Base-by-base conservation (phyloP, 257 asterid species). In the Salvia hispanica region DNA sequence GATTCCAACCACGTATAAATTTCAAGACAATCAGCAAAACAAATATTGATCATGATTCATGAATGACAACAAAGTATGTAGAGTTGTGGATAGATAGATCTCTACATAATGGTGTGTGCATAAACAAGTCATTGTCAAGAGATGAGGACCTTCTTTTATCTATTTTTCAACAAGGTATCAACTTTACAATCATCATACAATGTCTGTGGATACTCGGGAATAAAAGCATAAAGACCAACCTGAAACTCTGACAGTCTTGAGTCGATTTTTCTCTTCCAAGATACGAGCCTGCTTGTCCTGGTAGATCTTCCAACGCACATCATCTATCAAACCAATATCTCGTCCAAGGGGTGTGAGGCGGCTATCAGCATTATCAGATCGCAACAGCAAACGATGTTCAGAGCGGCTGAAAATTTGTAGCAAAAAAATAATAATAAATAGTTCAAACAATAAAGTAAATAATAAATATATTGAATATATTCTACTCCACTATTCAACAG, bases 351-450 rank as follows among this genome's bases (percentile, higher is more conserved):
- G 96, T 45, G 97, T 90, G 76, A 93, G 97, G 70, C 99, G 95
- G 76, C 96, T 93, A 74, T 93, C 99, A 3, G 97, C 99, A 74
- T 93, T 93, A 81, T 93, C 99, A 71, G 95, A 83, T 67, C 99
- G 88, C 48, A 93, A 83, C 69, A 90, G 92, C 77, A 93, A 81
- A 70, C 97, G 97, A 74, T 90, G 95, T 68, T 93, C 99, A 34
- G 99, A 93, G 73, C 92, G 99, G 80, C 97, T 93, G 86, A 68
- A 76, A 53, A 71, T 9, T 11, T 12, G 62, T 33, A 31, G 62
- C 42, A 33, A 31, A 40, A 48, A 21, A 46, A 33, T 58, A 33
- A 63, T 13, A 47, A n/a, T n/a, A 65, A 40, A 58, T 52, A 28
- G 61, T 60, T 36, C 25, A 42, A 64, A 18, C 33, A 65, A 61